A percentile compares a stretch with the other conserved stretches of the same genome.
Evolutionary conservation across 805 yeast species (phyloP).

Genomic region (Saccharomycopsis lassenensis): DNA sequence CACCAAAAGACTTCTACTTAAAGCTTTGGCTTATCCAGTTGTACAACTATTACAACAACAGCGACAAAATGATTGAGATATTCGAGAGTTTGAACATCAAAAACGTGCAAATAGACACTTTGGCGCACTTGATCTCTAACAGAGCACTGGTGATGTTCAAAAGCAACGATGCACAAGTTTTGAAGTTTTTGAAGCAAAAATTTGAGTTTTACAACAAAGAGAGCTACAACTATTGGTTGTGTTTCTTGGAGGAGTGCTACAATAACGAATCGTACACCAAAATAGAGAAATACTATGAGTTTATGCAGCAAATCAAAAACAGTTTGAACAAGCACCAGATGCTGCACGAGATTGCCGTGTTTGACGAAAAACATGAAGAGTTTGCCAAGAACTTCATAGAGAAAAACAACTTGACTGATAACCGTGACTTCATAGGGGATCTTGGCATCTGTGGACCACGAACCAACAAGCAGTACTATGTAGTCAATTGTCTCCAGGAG

Average conservation of each 20-base stretch:
- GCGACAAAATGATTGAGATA: background rate
- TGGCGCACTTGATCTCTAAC: conserved; percentile 9
- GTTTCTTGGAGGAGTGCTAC: conserved; percentile 11
- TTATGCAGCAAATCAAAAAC: no score
- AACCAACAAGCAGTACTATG: no score
- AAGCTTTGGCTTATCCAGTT: conserved; percentile 16
- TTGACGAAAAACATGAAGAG: no score
- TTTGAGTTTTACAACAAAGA: conserved; percentile 10
- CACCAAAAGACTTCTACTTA: conserved; percentile 14
- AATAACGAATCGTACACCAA: conserved; percentile 11
- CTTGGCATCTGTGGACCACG: no score
- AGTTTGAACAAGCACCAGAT: no score
- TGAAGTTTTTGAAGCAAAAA: conserved; percentile 2
- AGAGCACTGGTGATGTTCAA: no score
- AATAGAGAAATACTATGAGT: conserved; percentile 16
- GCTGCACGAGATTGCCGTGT: no score
- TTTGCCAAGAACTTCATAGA: no score
- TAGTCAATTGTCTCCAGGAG: no score
- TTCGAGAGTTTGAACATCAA: conserved; percentile 10
- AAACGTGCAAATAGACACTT: conserved; percentile 17
- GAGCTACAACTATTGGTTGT: conserved; percentile 5
- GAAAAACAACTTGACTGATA: no score
- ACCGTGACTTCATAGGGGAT: no score
- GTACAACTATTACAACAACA: conserved; percentile 11
- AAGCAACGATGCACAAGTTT: background rate